These are phyloP conservation scores for Davidsoniella neocaledoniae DNA, from an alignment of 2,329 filamentous ascomycete genomes.

Conservation along the genomic window DNA sequence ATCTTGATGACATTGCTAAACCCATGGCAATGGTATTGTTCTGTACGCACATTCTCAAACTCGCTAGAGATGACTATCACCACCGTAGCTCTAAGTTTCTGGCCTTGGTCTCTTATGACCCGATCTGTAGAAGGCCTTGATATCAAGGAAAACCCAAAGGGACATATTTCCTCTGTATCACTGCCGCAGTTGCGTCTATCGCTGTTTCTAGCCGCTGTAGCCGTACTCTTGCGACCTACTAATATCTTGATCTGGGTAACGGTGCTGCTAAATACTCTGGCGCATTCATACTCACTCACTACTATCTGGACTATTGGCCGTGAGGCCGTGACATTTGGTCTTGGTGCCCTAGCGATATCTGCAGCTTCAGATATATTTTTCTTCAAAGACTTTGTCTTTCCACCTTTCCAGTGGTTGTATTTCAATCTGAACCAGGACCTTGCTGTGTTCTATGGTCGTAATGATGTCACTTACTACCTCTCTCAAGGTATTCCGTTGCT, in stretches of 20 bases:
- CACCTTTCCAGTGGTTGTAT: conserved; percentile 69
- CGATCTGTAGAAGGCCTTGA: conserved; percentile 18
- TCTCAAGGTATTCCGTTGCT: conserved; percentile 79
- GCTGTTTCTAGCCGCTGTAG: conserved; percentile 59
- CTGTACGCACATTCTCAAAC: conserved; percentile 85
- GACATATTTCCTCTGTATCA: conserved; percentile 9
- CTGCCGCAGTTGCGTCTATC: conserved; percentile 32
- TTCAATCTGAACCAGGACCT: conserved; percentile 83
- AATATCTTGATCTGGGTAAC: conserved; percentile 73
- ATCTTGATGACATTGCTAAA: conserved; percentile 55
- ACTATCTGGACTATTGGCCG: conserved; percentile 35
- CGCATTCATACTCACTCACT: conserved; percentile 20
- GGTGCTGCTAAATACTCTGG: conserved; percentile 34
- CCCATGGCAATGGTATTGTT: conserved; percentile 96
- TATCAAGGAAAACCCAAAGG: conserved; percentile 22
- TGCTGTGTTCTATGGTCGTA: conserved; percentile 81
- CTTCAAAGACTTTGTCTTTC: conserved; percentile 77
- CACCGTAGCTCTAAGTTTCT: conserved; percentile 58
- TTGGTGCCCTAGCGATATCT: conserved; percentile 44
- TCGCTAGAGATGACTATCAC: conserved; percentile 84
- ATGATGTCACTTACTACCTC: conserved; percentile 84
- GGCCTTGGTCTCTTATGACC: conserved; percentile 64
- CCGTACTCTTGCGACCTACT: conserved; percentile 76
- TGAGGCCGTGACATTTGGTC: conserved; percentile 49
- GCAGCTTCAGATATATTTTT: conserved; percentile 56